A percentile compares a stretch with the other conserved stretches of the same genome.
phyloP scores from a whole-genome alignment of 768 basidiomycete species.

The Phylloporus scabripes region DNA sequence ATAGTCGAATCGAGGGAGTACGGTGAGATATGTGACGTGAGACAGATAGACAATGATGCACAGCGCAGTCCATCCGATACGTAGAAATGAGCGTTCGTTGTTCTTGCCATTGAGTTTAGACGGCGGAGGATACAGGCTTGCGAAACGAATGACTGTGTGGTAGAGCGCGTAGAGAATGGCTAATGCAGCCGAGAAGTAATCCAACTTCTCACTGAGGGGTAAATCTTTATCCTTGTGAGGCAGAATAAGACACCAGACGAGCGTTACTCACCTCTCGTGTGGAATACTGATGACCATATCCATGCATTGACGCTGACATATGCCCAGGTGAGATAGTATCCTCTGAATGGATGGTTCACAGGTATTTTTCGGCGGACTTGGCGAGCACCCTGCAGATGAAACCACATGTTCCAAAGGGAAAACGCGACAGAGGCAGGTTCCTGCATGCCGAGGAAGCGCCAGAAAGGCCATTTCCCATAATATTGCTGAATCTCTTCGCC shows the following conservation, averaged over 20 bases:
- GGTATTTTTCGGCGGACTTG: conserved; percentile 46
- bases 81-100: conserved; percentile 12
- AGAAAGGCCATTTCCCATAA: conserved; percentile 97
- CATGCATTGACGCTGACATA: conserved; percentile 81
- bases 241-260: background rate
- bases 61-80: conserved; percentile 41
- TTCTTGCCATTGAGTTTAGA: conserved; percentile 25
- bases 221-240: conserved; percentile 48
- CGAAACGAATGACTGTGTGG: conserved; percentile 68
- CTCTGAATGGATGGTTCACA: conserved; percentile 58
- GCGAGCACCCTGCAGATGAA: conserved; percentile 58
- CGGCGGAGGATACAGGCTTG: conserved; percentile 57
- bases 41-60: conserved; percentile 54
- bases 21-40: conserved; percentile 75
- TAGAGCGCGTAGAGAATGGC: conserved; percentile 81
- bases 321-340: conserved; percentile 63
- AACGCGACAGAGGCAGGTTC: conserved; percentile 92
- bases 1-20: conserved; percentile 83
- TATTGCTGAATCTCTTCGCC: conserved; percentile 63
- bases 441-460: conserved; percentile 82
- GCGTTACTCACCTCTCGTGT: conserved; percentile 72
- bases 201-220: conserved; percentile 79
- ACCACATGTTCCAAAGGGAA: conserved; percentile 79
- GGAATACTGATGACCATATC: conserved; percentile 89
- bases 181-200: conserved; percentile 91